phyloP scores from a whole-genome alignment of 139 green algal genomes.

The Coelastrella sp. region DNA sequence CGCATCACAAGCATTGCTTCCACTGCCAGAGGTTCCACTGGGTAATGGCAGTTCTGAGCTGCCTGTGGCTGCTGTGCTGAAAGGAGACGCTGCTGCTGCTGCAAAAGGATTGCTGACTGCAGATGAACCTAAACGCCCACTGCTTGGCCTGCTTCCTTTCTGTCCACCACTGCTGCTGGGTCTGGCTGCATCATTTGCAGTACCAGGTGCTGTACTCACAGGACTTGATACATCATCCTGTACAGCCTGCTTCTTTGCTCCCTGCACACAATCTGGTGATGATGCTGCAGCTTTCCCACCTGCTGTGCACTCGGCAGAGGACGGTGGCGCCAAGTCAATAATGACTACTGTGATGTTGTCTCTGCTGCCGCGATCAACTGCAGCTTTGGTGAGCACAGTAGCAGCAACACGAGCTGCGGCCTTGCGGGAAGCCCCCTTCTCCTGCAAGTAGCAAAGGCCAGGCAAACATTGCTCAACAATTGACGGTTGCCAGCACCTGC shows the following conservation, averaged over 20 bases:
- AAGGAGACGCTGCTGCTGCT: slow-evolving; percentile 31
- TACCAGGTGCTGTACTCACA: not conserved
- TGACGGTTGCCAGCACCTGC: no score
- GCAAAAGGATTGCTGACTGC: slow-evolving; percentile 27
- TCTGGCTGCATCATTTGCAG: not conserved
- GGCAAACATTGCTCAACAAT: no score
- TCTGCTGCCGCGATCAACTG: slow-evolving; percentile 72
- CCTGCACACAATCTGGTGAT: not conserved
- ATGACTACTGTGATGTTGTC: slow-evolving; percentile 81
- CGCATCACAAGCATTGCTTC: not conserved
- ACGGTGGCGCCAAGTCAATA: slow-evolving; percentile 63
- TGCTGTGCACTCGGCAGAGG: not conserved
- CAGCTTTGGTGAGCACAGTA: slow-evolving; percentile 75
- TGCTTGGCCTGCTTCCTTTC: not conserved
- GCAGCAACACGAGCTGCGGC: slow-evolving; percentile 70
- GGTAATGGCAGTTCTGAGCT: slow-evolving; percentile 41
- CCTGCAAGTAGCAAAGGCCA: not conserved
- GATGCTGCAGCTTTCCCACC: not conserved
- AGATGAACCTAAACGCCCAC: not conserved
- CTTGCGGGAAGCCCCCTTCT: slow-evolving; percentile 69
- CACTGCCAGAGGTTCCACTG: not conserved
- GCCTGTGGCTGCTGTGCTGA: slow-evolving; percentile 39
- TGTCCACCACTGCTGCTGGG: slow-evolving; percentile 15
- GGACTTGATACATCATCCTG: not conserved
- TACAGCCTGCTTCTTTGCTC: not conserved